Evolutionary conservation across 2,329 filamentous ascomycete species (phyloP), one percentile per base, ranked within the genome.

Genomic region (Penicillium verrucosum): DNA sequence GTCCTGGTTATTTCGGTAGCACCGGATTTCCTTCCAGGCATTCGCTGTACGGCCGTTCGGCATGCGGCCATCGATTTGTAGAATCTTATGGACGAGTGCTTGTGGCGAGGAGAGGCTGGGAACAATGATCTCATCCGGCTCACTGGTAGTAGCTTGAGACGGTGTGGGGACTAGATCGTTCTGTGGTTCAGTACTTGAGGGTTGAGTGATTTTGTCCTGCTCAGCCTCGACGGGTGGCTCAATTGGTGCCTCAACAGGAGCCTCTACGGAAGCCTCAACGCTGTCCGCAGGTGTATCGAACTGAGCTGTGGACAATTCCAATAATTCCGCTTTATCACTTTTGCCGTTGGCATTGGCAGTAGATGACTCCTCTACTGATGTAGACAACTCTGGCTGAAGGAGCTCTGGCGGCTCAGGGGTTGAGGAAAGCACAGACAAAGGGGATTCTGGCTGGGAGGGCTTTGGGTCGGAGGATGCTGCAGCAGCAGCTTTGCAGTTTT

Each of bases 21-120:
- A 76, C 9, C 77, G 75, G 23, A 78, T 66, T 36, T 73, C 68
- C 54, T 77, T 78, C 77, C 77, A 79, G 9, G 75, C 65, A 66
- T 78, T 78, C 1, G 68, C 66, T 40, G 68, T 68, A 5, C 69
- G 68, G 5, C 66, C 59, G 5, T 69, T 57, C 5, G 52, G 64
- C 21, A 71, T 61, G 27, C 76, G 74, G 16, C 76, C 76, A 56
- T 79, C 76, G 12, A 74, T 64, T 58, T 73, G 66, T 18, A 77
- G 48, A 10, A 79, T 77, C 34, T 70, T 73, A 1, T 51, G 55
- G 8, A 64, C 62, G 14, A 79, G 66, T 12, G 59, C 58, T 4
- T 27, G 57, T 8, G 73, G 75, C 0, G 65, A 63, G 0, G 59
- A 54, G 14, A 77, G 64, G n/a, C 70, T 57, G 4, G 57, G 45